Conservation (phyloP, 805 yeast genomes). For the Saturnispora halmiae region DNA sequence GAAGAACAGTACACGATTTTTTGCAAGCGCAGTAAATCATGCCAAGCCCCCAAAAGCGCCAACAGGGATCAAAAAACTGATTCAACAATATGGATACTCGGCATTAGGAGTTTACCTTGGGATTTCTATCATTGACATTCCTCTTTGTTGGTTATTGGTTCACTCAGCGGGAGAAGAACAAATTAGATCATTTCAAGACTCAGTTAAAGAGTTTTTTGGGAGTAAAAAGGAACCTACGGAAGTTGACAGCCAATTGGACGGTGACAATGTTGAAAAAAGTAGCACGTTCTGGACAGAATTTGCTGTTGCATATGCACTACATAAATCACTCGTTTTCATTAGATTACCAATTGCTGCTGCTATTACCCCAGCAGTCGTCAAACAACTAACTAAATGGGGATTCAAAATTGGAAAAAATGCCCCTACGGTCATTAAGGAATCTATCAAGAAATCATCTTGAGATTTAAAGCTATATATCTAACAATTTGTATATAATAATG, state of each 20-base stretch:
- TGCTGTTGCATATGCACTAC: slow-evolving; percentile 85
- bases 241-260: slow-evolving; percentile 6
- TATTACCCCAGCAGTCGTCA: slow-evolving; percentile 73
- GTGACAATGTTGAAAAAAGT: slow-evolving; percentile 15
- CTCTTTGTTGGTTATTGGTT: slow-evolving; percentile 72
- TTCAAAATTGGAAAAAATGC: slow-evolving; percentile 56
- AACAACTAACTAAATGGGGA: slow-evolving; percentile 61
- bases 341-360: slow-evolving; percentile 90
- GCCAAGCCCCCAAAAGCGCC: slow-evolving; percentile 25
- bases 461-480: too few species aligned
- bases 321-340: slow-evolving; percentile 75
- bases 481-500: too few species aligned
- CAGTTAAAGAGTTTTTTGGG: slow-evolving; percentile 55
- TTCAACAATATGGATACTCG: slow-evolving; percentile 83
- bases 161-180: slow-evolving; percentile 83
- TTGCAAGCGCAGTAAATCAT: slow-evolving; percentile 9
- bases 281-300: slow-evolving; percentile 68
- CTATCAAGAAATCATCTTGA: slow-evolving; percentile 18
- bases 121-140: slow-evolving; percentile 68
- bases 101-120: slow-evolving; percentile 80
- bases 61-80: slow-evolving; percentile 50
- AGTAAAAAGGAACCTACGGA: slow-evolving; percentile 15
- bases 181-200: slow-evolving; percentile 57
- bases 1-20: not conserved
- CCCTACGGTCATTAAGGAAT: slow-evolving; percentile 28